phyloP scores from a whole-genome alignment of 768 basidiomycete genomes.

The Boletellus ananiceps region DNA sequence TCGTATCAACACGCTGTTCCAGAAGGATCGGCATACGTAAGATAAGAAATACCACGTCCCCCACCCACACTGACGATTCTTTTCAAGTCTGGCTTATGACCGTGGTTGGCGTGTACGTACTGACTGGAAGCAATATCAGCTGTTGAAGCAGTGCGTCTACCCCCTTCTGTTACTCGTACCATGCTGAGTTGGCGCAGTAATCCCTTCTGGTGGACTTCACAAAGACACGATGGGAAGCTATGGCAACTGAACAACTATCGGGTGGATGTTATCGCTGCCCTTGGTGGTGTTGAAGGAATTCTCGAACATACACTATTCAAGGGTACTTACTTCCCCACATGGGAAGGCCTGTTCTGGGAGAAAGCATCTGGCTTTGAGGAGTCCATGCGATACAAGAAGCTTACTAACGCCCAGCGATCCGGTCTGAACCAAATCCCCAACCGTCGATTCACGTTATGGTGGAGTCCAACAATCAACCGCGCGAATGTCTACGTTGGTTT shows the following conservation, averaged over 20 bases:
- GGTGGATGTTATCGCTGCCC: conserved; percentile 96
- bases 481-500: conserved; percentile 99
- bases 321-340: conserved; percentile 96
- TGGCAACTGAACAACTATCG: conserved; percentile 99
- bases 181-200: conserved; percentile 49
- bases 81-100: conserved; percentile 81
- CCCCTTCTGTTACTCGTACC: not conserved
- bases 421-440: conserved; percentile 98
- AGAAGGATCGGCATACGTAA: conserved; percentile 93
- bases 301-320: conserved; percentile 97
- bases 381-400: conserved; percentile 92
- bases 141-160: conserved; percentile 76
- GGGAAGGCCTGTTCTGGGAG: conserved; percentile 99
- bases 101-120: conserved; percentile 98
- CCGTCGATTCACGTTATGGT: conserved; percentile 98
- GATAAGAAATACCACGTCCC: conserved; percentile 17
- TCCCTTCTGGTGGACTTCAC: conserved; percentile 99
- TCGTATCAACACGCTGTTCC: conserved; percentile 98
- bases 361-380: conserved; percentile 97
- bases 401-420: conserved; percentile 97
- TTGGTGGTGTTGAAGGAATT: conserved; percentile 95
- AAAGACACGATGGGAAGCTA: conserved; percentile 92
- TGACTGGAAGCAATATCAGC: conserved; percentile 97
- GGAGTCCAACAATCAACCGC: conserved; percentile 98
- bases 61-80: not conserved